Base-by-base conservation (phyloP, 2,329 filamentous ascomycete genomes). In the Ophiosphaerella narmari region DNA sequence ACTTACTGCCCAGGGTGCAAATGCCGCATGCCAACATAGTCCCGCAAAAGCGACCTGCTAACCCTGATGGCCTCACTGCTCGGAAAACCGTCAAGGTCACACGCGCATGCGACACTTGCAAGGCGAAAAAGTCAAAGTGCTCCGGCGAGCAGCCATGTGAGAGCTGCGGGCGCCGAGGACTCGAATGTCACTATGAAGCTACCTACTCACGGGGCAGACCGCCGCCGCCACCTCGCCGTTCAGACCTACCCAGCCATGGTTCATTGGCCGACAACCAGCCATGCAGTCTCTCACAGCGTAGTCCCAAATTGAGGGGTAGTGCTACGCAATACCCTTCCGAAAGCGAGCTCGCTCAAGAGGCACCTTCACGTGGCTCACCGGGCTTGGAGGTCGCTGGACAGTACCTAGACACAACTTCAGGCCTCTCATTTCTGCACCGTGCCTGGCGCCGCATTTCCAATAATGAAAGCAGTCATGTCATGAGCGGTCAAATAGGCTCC, bases 391-490 rank as follows among this genome's bases (percentile, higher is more conserved):
- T 82, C 9, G 77, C 81, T 54, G 81, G 80, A 1, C 80, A 84
- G 43, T 81, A 82, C 53, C 74, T 82, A n/a, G 82, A 82, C 8
- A 77, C 78, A 12, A 79, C 81, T 4, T 77, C 82, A 63, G 63
- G 78, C 37, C 66, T 80, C 61, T 74, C 82, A 59, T 78, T 87
- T 74, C 71, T 90, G 76, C 57, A 88, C 70, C 85, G 87, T 78
- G 76, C 87, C 79, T 77, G 88, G 86, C 68, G 87, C 78, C 73
- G 87, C 78, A 47, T 90, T 62, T 55, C 86, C 77, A 39, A 86
- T 78, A 35, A 86, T 78, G 43, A 85, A 78, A 75, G 74, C 35
- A 70, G 56, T 14, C 70, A 67, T 0, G 24, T 62, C 29, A 31
- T 58, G 23, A 49, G 42, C 11, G 59, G 61, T 0, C 46, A 57